phyloP scores from a whole-genome alignment of 2,329 filamentous ascomycete genomes.

The Hypoxylon sp. region DNA sequence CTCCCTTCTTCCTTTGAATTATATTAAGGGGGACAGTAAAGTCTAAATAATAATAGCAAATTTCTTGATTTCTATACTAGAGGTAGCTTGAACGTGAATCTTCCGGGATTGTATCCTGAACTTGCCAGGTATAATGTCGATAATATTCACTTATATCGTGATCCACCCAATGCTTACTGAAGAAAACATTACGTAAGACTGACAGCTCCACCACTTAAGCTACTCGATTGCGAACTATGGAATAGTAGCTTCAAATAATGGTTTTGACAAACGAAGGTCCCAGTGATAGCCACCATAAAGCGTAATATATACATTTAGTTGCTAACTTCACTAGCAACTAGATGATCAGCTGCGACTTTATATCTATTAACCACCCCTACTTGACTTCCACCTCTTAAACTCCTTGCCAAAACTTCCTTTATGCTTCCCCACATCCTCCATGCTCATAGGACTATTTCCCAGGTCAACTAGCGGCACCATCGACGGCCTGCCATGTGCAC shows the following conservation, averaged over 20 bases:
- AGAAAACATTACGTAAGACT: neutral
- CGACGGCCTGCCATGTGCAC: conserved; percentile 81
- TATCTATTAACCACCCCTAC: neutral
- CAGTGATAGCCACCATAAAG: neutral
- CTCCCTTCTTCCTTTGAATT: too few species aligned
- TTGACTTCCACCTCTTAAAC: conserved; percentile 48
- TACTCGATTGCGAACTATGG: neutral
- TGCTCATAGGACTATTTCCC: conserved; percentile 46
- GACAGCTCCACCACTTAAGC: neutral
- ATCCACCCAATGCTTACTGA: neutral
- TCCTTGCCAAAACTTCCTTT: conserved; percentile 41
- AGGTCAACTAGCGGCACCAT: conserved; percentile 73
- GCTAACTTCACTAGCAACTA: neutral
- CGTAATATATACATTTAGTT: neutral
- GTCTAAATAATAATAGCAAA: too few species aligned
- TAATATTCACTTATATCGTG: too few species aligned
- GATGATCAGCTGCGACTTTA: neutral
- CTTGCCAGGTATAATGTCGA: too few species aligned
- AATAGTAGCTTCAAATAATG: neutral
- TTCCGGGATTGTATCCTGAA: too few species aligned
- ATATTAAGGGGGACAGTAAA: too few species aligned
- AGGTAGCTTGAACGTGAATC: too few species aligned
- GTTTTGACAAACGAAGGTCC: neutral
- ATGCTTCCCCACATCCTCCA: conserved; percentile 12
- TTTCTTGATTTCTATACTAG: too few species aligned